These are phyloP conservation scores for Carnegiea gigantea DNA, from an alignment of 179 eudicot species.

Conservation along the genomic window DNA sequence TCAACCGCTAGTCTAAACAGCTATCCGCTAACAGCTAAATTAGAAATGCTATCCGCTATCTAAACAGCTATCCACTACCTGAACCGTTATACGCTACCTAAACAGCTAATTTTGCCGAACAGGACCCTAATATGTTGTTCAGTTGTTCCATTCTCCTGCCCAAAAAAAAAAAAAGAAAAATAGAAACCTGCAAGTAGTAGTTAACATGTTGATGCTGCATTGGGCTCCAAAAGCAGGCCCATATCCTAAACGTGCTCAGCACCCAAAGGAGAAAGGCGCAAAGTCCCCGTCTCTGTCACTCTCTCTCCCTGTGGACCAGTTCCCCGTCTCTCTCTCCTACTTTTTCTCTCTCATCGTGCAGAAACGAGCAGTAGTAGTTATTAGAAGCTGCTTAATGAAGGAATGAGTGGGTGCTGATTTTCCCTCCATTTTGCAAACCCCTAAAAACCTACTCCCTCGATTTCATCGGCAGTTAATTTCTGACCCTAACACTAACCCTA, in stretches of 20 bases:
- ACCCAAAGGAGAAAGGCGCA: slow-evolving; percentile 18
- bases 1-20: too few relatives aligned
- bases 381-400: background rate
- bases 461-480: background rate
- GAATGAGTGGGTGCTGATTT: background rate
- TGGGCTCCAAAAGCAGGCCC: background rate
- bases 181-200: too few relatives aligned
- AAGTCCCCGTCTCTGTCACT: background rate
- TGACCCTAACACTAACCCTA: background rate
- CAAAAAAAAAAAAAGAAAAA: too few relatives aligned
- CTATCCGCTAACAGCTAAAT: too few relatives aligned
- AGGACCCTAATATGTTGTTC: too few relatives aligned
- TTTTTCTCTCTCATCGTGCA: background rate
- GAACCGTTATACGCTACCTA: too few relatives aligned
- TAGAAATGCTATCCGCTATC: too few relatives aligned
- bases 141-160: too few relatives aligned
- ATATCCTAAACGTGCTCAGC: slow-evolving; percentile 32
- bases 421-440: slow-evolving; percentile 5
- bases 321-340: background rate
- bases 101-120: too few relatives aligned
- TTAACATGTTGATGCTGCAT: too few relatives aligned
- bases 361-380: background rate
- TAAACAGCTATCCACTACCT: too few relatives aligned
- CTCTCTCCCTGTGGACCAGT: background rate
- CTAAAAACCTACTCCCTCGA: background rate